These are phyloP conservation scores for Calocera viscosa DNA, from an alignment of 768 basidiomycete genomes.

Conservation along the genomic window DNA sequence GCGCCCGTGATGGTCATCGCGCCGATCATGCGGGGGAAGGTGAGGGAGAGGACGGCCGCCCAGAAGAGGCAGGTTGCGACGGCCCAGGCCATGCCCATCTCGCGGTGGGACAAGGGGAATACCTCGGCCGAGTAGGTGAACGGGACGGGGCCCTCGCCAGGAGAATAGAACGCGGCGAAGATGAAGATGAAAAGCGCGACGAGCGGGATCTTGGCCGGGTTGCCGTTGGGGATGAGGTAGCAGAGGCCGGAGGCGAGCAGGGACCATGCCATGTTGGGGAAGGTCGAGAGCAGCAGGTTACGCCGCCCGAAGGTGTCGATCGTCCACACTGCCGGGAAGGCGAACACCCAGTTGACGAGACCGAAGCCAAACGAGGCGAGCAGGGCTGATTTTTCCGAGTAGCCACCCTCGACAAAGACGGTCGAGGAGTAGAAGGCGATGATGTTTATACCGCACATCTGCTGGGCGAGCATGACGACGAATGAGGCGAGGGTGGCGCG, in stretches of 20 bases:
- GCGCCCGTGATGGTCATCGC: constrained; percentile 25
- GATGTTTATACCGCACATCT: constrained; percentile 29
- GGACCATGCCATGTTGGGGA: constrained; percentile 27
- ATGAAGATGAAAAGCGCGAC: constrained; percentile 30
- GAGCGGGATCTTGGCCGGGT: constrained; percentile 31
- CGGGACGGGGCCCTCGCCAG: constrained; percentile 15
- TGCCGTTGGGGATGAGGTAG: constrained; percentile 33
- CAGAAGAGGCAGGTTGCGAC: constrained; percentile 34
- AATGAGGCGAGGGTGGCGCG: constrained; percentile 29
- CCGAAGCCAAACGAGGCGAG: constrained; percentile 28
- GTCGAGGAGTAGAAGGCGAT: constrained; percentile 33
- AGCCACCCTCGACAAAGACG: constrained; percentile 30
- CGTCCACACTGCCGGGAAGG: constrained; percentile 51
- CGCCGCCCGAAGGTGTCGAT: constrained; percentile 19
- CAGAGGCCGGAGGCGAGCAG: constrained; percentile 36
- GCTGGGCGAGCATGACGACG: constrained; percentile 29
- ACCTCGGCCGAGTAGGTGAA: constrained; percentile 20
- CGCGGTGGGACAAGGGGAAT: constrained; percentile 20
- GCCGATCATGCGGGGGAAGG: constrained; percentile 16
- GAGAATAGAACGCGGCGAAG: constrained; percentile 19
- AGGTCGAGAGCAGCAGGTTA: constrained; percentile 26
- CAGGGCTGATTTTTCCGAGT: constrained; percentile 21
- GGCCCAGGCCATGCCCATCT: constrained; percentile 38
- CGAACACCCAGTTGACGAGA: constrained; percentile 30
- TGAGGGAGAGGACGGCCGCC: constrained; percentile 15